Evolutionary conservation across 139 green algal species (phyloP), one percentile per base, ranked within the genome.

Genomic region (Gonium pectorale): DNA sequence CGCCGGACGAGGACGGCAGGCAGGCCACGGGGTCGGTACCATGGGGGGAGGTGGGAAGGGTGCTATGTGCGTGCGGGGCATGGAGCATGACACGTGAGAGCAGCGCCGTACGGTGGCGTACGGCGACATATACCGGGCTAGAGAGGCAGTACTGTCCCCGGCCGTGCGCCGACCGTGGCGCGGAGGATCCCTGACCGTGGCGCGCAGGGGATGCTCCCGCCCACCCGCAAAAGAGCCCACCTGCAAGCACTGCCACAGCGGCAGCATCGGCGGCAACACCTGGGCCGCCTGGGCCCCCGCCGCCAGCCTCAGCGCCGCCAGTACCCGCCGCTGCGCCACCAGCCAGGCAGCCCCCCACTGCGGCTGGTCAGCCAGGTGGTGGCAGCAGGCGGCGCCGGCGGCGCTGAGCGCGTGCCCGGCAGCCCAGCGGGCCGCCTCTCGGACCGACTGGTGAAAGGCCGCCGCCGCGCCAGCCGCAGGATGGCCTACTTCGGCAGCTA

Each of bases 171-270:
- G n/a, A n/a, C n/a, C n/a, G n/a, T n/a, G n/a, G n/a, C n/a, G n/a
- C n/a, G n/a, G n/a, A n/a, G n/a, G n/a, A n/a, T n/a, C n/a, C n/a
- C n/a, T n/a, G n/a, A n/a, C n/a, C n/a, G n/a, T n/a, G n/a, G n/a
- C n/a, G n/a, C n/a, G n/a, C n/a, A n/a, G n/a, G n/a, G n/a, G n/a
- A n/a, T n/a, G n/a, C n/a, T n/a, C n/a, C n/a, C n/a, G n/a, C n/a
- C n/a, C n/a, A n/a, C n/a, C n/a, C n/a, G n/a, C n/a, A n/a, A n/a
- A n/a, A n/a, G n/a, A n/a, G n/a, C n/a, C n/a, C 38, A 82, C 75
- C 75, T 72, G 71, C 3, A 82, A 29, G 59, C 56, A 46, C 0
- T 13, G 17, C 75, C 75, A 82, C 19, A 82, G 40, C 17, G 75
- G 75, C 38, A 72, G 41, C 5, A 72, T n/a, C 15, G 37, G 37